Base-by-base conservation (phyloP, 345 rosid species). In the Moricandia arvensis region DNA sequence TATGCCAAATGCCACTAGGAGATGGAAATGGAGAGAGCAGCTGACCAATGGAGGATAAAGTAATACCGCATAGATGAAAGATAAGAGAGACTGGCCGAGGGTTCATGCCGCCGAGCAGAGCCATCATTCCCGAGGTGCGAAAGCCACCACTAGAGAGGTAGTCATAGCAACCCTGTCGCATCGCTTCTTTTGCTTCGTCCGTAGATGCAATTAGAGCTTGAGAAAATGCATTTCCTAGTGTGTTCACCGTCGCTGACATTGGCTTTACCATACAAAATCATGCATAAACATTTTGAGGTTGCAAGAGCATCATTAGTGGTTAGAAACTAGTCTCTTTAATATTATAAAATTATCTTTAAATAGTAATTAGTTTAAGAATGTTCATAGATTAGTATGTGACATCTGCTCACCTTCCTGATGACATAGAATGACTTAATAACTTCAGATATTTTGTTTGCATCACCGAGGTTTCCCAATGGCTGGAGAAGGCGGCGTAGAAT, bases 401-500 rank as follows among this genome's bases (percentile, higher is more conserved):
- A n/a, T 37, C 37, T 37, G 49, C n/a, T n/a, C 29, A 84, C 89
- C 82, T 86, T 84, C 35, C 89, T 79, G 69, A 82, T 75, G 13
- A 69, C 64, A 79, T 82, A 74, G 16, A 86, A 86, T 24, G 89
- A 84, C 71, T 86, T 83, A 16, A 82, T 68, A 31, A 82, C 68
- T 68, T 71, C 61, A 49, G 78, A 58, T 7, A 86, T 21, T 45
- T 79, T 65, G 45, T 82, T 61, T 43, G 82, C 54, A 75, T 84
- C 86, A 54, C 66, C 41, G 1, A 84, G 68, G 71, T 86, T 78
- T 4, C 6, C 8, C 18, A 84, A 47, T n/a, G 85, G 86, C 58
- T 61, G 69, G 31, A 84, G 79, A 59, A 86, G 86, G 16, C 75
- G 51, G 9, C 86, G 82, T n/a, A 86, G 84, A 6, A 86, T 85